A percentile compares a stretch with the other conserved stretches of the same genome.
Conservation (phyloP, 2,329 filamentous ascomycete species). For the Colletotrichum falcatum region DNA sequence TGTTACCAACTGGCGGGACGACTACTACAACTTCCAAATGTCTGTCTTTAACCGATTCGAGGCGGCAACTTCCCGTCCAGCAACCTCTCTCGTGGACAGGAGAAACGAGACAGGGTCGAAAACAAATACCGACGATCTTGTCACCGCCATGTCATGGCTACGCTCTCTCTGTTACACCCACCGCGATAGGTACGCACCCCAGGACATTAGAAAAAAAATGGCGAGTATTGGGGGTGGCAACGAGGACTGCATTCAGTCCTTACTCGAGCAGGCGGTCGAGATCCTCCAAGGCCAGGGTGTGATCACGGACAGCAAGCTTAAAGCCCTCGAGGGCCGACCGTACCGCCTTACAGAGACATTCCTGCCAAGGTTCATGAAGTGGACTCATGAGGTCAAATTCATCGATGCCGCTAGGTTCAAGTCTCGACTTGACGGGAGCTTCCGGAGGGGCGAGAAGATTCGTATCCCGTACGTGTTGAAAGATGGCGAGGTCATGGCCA, state of each 20-base stretch:
- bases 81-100: conserved; percentile 51
- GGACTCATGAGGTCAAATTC: conserved; percentile 66
- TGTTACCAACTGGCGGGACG: conserved; percentile 64
- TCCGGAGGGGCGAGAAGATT: conserved; percentile 57
- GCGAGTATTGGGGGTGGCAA: conserved; percentile 59
- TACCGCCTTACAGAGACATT: conserved; percentile 74
- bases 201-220: conserved; percentile 63
- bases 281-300: conserved; percentile 64
- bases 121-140: conserved; percentile 47
- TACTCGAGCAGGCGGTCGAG: conserved; percentile 62
- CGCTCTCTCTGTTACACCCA: conserved; percentile 69
- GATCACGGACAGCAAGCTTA: conserved; percentile 70
- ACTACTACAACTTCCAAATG: conserved; percentile 65
- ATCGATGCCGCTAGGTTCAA: conserved; percentile 72
- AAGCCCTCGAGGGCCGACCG: conserved; percentile 68
- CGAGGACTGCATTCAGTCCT: conserved; percentile 50
- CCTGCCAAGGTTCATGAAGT: conserved; percentile 66
- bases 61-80: conserved; percentile 62
- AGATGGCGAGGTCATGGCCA: conserved; percentile 75
- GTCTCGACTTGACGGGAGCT: conserved; percentile 66
- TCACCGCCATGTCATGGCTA: conserved; percentile 69
- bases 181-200: conserved; percentile 60
- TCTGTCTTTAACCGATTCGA: conserved; percentile 70
- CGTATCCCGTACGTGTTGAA: conserved; percentile 67
- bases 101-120: conserved; percentile 1